phyloP scores from a whole-genome alignment of 441 rosid genomes.

The Gossypium schwendimanii region DNA sequence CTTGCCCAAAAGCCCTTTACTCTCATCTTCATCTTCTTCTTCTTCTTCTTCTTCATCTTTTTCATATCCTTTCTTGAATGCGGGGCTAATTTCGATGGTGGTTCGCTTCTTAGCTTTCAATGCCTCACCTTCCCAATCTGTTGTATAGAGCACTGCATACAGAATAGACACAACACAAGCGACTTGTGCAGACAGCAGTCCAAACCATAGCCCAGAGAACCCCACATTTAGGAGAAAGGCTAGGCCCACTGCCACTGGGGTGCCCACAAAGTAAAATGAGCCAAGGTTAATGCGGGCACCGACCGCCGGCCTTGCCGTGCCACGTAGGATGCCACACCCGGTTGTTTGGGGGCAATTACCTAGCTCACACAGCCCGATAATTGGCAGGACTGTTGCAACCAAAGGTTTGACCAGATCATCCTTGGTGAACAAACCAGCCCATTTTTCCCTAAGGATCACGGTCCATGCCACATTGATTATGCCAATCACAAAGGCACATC shows the following conservation, averaged over 20 bases:
- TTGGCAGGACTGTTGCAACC: conserved; percentile 79
- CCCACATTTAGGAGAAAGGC: conserved; percentile 70
- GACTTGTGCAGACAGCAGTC: conserved; percentile 76
- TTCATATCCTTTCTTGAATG: conserved; percentile 10
- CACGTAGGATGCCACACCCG: conserved; percentile 84
- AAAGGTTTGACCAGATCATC: conserved; percentile 48
- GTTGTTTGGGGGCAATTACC: conserved; percentile 96
- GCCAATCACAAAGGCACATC: conserved; percentile 78
- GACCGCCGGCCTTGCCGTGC: conserved; percentile 69
- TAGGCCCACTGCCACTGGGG: conserved; percentile 80
- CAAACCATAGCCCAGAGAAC: conserved; percentile 85
- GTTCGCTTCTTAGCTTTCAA: conserved; percentile 52
- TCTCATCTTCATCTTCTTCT: conserved; percentile 29
- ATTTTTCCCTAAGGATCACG: conserved; percentile 47
- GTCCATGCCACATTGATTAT: conserved; percentile 77
- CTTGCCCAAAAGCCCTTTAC: conserved; percentile 33
- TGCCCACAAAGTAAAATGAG: conserved; percentile 85
- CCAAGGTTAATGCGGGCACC: conserved; percentile 79
- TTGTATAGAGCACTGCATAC: conserved; percentile 49
- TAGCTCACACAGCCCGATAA: conserved; percentile 81
- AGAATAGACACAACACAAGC: conserved; percentile 70
- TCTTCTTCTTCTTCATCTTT: conserved; percentile 30
- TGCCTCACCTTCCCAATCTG: conserved; percentile 89
- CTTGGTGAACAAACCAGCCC: conserved; percentile 73
- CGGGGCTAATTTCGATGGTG: conserved; percentile 40